Base-by-base conservation (phyloP, 495 filamentous ascomycete species). In the Aspergillus mulundensis region DNA sequence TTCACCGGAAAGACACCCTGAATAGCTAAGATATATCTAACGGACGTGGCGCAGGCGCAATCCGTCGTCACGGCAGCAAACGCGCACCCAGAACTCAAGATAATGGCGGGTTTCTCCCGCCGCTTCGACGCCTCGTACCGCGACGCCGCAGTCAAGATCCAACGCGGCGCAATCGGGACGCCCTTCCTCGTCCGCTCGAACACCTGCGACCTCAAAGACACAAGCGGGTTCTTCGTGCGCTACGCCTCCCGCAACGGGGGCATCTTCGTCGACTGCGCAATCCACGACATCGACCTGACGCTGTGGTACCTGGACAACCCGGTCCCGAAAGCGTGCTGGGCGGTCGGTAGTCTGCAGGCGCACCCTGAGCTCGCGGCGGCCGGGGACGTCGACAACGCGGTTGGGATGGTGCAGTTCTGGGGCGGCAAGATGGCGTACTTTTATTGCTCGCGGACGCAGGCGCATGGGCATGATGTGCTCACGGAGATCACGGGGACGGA, bases 401-500 rank as follows among this genome's bases (percentile, higher is more conserved):
- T 85, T 7, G 82, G 81, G 1, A 66, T 85, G 23, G 78, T 85
- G 7, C 83, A 87, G 70, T 87, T 86, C 65, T 78, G 75, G 50
- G 77, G 73, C 32, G 82, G 81, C 16, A 74, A 77, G 59, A 77
- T 87, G 32, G 83, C 82, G 3, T 84, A 84, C 57, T 79, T 84
- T 53, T 86, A 83, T 64, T 70, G 67, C 25, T 75, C 69, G 15
- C 71, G 83, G n/a, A 85, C 84, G 82, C 85, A 85, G 80, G 78
- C 81, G 0, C 73, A 77, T 4, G 84, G 84, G 3, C 84, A 86
- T 66, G 76, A 84, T 58, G 84, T 86, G 58, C 76, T 72, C 55
- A 84, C 83, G 0, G 84, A 87, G 69, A 74, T 87, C 44, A 81
- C 85, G 52, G 83, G 83, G 5, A 85, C 83, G 0, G 67, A 76